Base-by-base conservation (phyloP, 257 asterid genomes). In the Anisodus acutangulus region DNA sequence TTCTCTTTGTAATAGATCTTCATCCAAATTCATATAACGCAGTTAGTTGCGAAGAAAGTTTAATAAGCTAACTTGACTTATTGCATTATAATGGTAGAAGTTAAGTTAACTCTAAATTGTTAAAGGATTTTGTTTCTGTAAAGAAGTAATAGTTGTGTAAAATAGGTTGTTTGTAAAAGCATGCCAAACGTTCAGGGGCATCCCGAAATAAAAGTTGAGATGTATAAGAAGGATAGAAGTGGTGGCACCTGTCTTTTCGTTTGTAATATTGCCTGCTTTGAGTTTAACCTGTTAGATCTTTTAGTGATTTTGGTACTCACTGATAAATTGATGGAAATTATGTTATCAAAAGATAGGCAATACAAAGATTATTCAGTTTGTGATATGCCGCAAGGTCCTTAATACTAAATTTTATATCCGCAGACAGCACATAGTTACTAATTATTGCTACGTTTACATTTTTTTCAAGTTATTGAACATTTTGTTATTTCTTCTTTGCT, bases 401-500 rank as follows among this genome's bases (percentile, higher is more conserved):
- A 2, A 9, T 81, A 6, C 76, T 26, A 31, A 62, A 19, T 3
- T 6, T 39, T 54, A 80, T 80, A n/a, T 58, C 7, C 49, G 35
- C 26, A 26, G 49, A 82, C 19, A 64, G 49, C 49, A 49, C 11
- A 62, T 60, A 80, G 62, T 26, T 13, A 16, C 3, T 31, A 31
- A 31, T 31, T 8, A 64, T 22, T 81, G 45, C 71, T 39, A 57
- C 76, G 39, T 66, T 68, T n/a, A 43, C 8, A 6, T 31, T 31
- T 31, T 64, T 79, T 35, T 67, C 10, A 58, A 66, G 55, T 22
- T 51, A 64, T 82, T 51, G 31, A 26, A 70, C 76, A 19, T 37
- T 80, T 53, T 49, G 85, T 63, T 78, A 13, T 6, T 82, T 82
- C 43, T 79, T 87, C 66, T 31, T 83, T 81, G 89, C 49, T 83